Conservation (phyloP, 345 rosid genomes). For the Lepidium africanum region DNA sequence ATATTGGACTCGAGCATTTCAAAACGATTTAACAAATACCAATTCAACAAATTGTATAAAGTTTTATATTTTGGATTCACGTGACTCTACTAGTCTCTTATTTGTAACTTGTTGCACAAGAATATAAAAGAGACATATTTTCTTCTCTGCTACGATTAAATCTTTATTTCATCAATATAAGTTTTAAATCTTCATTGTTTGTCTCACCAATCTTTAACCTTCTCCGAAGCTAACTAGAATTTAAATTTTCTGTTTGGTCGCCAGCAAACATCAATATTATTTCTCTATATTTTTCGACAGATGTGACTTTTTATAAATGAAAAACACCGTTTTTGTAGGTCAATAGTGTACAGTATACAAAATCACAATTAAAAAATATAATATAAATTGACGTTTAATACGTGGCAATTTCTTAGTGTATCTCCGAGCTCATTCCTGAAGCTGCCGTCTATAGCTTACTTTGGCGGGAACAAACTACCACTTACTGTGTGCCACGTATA, state of each 20-base stretch:
- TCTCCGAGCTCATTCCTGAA: slow-evolving; percentile 5
- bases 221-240: no score
- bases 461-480: slow-evolving; percentile 11
- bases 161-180: not conserved
- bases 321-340: no score
- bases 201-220: not conserved
- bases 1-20: not conserved
- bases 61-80: not conserved
- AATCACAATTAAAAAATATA: not conserved
- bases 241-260: not conserved
- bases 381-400: not conserved
- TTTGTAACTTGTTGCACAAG: no score
- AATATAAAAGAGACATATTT: not conserved
- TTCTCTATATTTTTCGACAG: not conserved
- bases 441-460: slow-evolving; percentile 18
- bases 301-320: no score
- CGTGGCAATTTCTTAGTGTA: slow-evolving; percentile 3
- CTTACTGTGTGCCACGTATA: not conserved
- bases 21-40: not conserved
- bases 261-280: not conserved
- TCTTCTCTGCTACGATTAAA: not conserved
- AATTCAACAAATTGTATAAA: not conserved
- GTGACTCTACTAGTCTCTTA: not conserved
- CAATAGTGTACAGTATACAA: no score
- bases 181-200: not conserved